Percentiles rank a stretch among this genome's conserved stretches.
These are phyloP conservation scores for Cucumis hystrix DNA, from an alignment of 306 rosid species.

Conservation along the genomic window DNA sequence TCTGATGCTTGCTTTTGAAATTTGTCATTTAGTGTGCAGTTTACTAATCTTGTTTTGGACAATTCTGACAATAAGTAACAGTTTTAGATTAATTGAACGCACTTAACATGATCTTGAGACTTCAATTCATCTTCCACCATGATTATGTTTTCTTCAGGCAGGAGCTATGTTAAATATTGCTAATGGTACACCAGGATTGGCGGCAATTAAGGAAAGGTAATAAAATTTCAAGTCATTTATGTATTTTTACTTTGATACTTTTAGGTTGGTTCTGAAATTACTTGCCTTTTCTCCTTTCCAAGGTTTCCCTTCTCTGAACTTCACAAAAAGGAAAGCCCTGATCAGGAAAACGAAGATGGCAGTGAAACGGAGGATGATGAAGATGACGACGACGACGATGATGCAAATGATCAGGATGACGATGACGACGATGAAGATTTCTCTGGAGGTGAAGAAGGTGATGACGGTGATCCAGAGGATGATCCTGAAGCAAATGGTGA, in stretches of 20 bases:
- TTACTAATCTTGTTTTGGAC: background rate
- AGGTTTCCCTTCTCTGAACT: conserved; percentile 63
- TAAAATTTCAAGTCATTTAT: background rate
- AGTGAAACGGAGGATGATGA: conserved; percentile 81
- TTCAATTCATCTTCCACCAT: background rate
- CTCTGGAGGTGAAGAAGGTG: conserved; percentile 46
- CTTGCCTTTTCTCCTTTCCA: conserved; percentile 7
- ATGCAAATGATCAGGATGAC: conserved; percentile 31
- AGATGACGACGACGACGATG: conserved; percentile 23
- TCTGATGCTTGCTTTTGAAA: background rate
- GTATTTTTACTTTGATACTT: background rate
- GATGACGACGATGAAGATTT: conserved; percentile 57
- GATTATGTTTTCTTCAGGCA: conserved; percentile 19
- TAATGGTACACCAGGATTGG: conserved; percentile 18
- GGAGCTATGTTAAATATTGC: conserved; percentile 20
- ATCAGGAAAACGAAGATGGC: conserved; percentile 54
- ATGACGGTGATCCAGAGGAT: conserved; percentile 43
- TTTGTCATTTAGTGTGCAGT: background rate
- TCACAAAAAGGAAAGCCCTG: conserved; percentile 12
- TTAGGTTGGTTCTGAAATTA: background rate
- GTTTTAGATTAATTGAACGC: background rate
- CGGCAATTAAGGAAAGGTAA: conserved; percentile 45
- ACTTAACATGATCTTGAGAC: background rate
- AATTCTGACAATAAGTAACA: background rate
- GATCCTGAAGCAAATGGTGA: conserved; percentile 4